A percentile compares a stretch with the other conserved stretches of the same genome.
phyloP scores from a whole-genome alignment of 2,329 filamentous ascomycete species.

The Aspergillus brunneoviolaceus region DNA sequence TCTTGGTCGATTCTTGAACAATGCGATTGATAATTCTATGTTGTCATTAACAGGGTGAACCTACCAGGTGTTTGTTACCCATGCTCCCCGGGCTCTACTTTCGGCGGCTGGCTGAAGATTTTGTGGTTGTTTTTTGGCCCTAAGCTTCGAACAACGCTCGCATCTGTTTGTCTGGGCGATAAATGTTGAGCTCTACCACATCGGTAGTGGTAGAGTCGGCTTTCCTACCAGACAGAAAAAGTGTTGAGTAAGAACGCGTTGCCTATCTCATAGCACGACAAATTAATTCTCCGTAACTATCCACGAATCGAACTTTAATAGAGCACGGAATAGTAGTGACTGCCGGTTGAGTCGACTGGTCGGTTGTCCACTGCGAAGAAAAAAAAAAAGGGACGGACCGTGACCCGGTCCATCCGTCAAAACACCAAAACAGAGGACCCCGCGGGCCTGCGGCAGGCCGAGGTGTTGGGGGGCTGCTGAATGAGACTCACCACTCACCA shows the following conservation, averaged over 20 bases:
- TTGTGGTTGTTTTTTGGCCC: background rate
- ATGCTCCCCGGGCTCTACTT: background rate
- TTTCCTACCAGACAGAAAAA: background rate
- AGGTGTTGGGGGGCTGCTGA: background rate
- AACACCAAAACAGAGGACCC: background rate
- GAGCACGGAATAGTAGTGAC: background rate
- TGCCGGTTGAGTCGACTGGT: background rate
- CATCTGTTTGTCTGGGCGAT: background rate
- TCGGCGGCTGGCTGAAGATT: background rate
- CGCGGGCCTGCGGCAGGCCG: background rate
- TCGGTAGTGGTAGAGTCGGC: background rate
- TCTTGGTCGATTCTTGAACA: background rate
- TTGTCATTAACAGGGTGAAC: background rate
- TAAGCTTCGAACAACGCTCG: no score
- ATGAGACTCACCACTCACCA: background rate
- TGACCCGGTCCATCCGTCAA: background rate
- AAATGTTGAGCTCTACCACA: background rate
- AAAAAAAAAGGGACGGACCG: background rate
- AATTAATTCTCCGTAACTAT: background rate
- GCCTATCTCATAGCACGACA: background rate
- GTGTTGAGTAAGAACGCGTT: background rate
- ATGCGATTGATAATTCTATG: background rate
- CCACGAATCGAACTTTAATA: background rate
- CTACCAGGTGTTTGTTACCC: background rate
- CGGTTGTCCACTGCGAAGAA: background rate